Conservation (phyloP, 768 basidiomycete genomes). For the Xerocomus brunneocitrinus region DNA sequence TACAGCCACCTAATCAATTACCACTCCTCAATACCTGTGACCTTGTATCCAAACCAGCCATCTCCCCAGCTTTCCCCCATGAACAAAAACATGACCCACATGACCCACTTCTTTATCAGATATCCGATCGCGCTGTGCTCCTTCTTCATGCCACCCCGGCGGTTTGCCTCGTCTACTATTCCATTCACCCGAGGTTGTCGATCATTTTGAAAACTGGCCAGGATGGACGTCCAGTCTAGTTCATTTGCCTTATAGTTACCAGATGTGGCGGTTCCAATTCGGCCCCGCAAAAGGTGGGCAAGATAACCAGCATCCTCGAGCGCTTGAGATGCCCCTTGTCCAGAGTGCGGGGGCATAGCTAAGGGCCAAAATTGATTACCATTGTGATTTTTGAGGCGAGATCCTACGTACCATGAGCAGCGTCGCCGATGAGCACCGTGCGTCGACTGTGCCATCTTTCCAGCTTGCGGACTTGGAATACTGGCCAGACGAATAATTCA, state of each 20-base stretch:
- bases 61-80: conserved; percentile 27
- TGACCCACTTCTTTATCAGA: conserved; percentile 24
- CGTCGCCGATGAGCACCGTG: conserved; percentile 30
- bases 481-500: conserved; percentile 25
- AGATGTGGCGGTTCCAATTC: conserved; percentile 3
- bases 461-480: conserved; percentile 23
- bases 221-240: conserved; percentile 11
- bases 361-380: neutral
- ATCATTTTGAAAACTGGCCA: conserved; percentile 22
- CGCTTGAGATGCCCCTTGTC: conserved; percentile 30
- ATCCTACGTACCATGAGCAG: conserved; percentile 26
- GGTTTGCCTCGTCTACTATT: conserved; percentile 27
- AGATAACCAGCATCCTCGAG: conserved; percentile 30
- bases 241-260: neutral
- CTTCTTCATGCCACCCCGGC: conserved; percentile 23
- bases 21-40: conserved; percentile 27
- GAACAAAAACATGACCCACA: conserved; percentile 20
- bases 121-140: conserved; percentile 15
- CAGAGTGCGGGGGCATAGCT: conserved; percentile 32
- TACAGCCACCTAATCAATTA: conserved; percentile 20
- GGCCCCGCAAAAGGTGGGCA: conserved; percentile 22
- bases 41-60: conserved; percentile 28
- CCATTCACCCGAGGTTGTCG: conserved; percentile 23
- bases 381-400: neutral
- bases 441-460: conserved; percentile 22